Evolutionary conservation across 2,329 filamentous ascomycete species (phyloP).

Genomic region (Nemania sp.): DNA sequence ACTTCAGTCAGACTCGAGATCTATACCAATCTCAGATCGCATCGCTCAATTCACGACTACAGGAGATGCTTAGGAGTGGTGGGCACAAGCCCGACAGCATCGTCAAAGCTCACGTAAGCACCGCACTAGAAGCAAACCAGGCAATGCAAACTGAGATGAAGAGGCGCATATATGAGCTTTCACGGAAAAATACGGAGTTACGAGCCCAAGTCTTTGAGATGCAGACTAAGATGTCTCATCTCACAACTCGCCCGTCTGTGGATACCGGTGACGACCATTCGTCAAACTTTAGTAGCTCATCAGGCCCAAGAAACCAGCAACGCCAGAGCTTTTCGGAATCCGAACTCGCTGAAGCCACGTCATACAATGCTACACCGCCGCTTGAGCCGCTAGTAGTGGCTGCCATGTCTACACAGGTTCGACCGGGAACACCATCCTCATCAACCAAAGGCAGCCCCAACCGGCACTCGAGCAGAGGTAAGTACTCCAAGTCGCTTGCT

Average conservation of each 20-base stretch:
- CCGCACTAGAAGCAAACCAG: constrained; percentile 54
- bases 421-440: constrained; percentile 46
- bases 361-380: constrained; percentile 51
- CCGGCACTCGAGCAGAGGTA: constrained; percentile 53
- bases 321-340: constrained; percentile 52
- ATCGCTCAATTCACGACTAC: constrained; percentile 52
- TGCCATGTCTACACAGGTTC: constrained; percentile 34
- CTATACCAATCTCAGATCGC: constrained; percentile 55
- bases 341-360: constrained; percentile 48
- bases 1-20: constrained; percentile 49
- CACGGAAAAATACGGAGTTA: constrained; percentile 56
- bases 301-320: constrained; percentile 44
- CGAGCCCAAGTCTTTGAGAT: constrained; percentile 57
- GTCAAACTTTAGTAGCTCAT: constrained; percentile 46
- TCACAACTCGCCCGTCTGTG: constrained; percentile 21
- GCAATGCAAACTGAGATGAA: constrained; percentile 59
- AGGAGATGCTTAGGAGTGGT: constrained; percentile 44
- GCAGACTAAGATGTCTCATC: constrained; percentile 42
- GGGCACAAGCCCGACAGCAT: constrained; percentile 28
- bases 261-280: constrained; percentile 45
- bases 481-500: constrained; percentile 30
- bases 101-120: constrained; percentile 48
- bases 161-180: constrained; percentile 54
- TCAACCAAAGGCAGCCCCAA: constrained; percentile 36
- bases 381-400: constrained; percentile 43